A percentile compares a stretch with the other conserved stretches of the same genome.
Conservation (phyloP, 2,329 filamentous ascomycete species). For the Cytospora mali region DNA sequence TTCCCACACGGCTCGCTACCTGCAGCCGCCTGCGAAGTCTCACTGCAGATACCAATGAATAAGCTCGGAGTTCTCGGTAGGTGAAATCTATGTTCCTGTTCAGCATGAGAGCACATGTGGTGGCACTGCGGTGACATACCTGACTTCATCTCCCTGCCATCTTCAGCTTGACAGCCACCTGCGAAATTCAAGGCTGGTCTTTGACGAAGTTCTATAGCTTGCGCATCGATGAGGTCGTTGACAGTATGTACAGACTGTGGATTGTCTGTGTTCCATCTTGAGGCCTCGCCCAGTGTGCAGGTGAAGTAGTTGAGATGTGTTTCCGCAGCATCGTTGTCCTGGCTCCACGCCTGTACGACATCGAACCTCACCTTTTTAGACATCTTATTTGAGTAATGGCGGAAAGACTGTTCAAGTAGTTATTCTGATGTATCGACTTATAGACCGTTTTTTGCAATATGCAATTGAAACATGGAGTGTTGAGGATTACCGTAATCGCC, state of each 20-base stretch:
- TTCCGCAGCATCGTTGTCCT: not conserved
- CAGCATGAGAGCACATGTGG: constrained; percentile 15
- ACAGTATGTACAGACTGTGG: constrained; percentile 48
- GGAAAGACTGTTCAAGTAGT: too few relatives aligned
- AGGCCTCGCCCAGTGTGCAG: constrained; percentile 62
- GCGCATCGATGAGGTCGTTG: constrained; percentile 51
- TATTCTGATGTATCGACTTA: not conserved
- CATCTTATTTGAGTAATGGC: not conserved
- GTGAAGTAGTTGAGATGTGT: constrained; percentile 55
- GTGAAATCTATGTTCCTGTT: constrained; percentile 30
- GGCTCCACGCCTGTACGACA: constrained; percentile 6
- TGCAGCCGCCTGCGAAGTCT: constrained; percentile 26
- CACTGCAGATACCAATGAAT: constrained; percentile 26
- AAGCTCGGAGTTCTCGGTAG: constrained; percentile 38
- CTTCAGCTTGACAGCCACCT: constrained; percentile 22
- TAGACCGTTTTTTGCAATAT: not conserved
- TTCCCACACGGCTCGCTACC: constrained; percentile 21
- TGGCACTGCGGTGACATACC: constrained; percentile 35
- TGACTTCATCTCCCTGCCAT: constrained; percentile 24
- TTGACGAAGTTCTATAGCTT: constrained; percentile 43
- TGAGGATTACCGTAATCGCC: not conserved
- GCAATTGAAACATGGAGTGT: not conserved
- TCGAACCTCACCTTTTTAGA: constrained; percentile 21
- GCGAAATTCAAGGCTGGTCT: constrained; percentile 42
- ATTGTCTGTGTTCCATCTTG: constrained; percentile 37